phyloP scores from a whole-genome alignment of 2,329 filamentous ascomycete species.

The Pseudogymnoascus sp. region DNA sequence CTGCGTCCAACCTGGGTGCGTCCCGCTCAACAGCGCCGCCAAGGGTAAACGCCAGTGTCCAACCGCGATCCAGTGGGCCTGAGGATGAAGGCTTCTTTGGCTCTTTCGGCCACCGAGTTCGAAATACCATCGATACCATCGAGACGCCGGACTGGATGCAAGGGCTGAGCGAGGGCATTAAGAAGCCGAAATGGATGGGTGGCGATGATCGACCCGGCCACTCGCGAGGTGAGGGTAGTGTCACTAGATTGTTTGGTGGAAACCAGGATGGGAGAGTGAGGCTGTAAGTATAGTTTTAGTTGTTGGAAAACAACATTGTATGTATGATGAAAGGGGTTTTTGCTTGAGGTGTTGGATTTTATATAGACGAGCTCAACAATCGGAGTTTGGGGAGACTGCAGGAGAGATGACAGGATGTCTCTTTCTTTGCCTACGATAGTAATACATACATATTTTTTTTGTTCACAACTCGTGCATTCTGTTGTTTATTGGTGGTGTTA shows the following conservation, averaged over 20 bases:
- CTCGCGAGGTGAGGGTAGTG: slow-evolving; percentile 33
- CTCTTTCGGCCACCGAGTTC: slow-evolving; percentile 74
- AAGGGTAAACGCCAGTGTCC: neutral
- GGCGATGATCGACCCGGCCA: slow-evolving; percentile 38
- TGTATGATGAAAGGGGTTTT: slow-evolving; percentile 4
- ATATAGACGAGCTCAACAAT: neutral
- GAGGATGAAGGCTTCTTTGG: slow-evolving; percentile 79
- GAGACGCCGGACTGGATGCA: slow-evolving; percentile 77
- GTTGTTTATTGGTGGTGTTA: neutral
- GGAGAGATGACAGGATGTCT: neutral
- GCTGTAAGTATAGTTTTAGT: slow-evolving; percentile 18
- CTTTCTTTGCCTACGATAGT: slow-evolving; percentile 6
- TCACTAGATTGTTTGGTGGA: slow-evolving; percentile 53
- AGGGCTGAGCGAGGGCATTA: slow-evolving; percentile 61
- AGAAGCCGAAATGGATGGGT: slow-evolving; percentile 75
- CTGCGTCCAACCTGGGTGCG: slow-evolving; percentile 23
- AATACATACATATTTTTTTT: slow-evolving; percentile 1
- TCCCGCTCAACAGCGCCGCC: slow-evolving; percentile 26
- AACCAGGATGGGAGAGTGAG: slow-evolving; percentile 29
- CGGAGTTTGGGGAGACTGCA: neutral
- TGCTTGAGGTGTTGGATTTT: neutral
- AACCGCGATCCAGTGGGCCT: slow-evolving; percentile 38
- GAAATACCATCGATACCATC: slow-evolving; percentile 82
- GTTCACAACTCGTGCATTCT: neutral
- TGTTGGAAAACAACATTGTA: neutral